Evolutionary conservation across 108 stramenopile species (phyloP), one percentile per base, ranked within the genome.

Genomic region (Mediolabrus comicus): DNA sequence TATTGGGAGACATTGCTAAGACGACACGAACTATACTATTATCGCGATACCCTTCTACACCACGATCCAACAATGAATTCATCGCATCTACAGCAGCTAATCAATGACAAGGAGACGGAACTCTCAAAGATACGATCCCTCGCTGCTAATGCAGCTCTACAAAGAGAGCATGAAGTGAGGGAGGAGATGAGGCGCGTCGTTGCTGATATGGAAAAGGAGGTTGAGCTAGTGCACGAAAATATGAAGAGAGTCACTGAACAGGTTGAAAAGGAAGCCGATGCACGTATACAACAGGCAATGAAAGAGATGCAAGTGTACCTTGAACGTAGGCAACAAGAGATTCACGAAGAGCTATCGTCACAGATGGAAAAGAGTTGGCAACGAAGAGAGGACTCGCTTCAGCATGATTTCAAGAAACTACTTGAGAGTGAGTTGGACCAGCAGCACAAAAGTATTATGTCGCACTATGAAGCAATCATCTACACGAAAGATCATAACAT

Each of bases 71-170:
- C 46, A 49, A 49, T 49, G 46, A 49, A 49, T 49, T 22, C 46
- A 6, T 22, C 46, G 9, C 17, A 49, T 8, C 6, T 49, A 49
- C 46, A 49, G 46, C 46, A 49, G 46, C 46, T 49, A 7, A 49
- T 49, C 46, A 49, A 49, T 49, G 46, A 49, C 46, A 49, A 49
- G 46, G 46, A 49, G 46, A 49, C 46, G 3, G 46, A 49, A 22
- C 22, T 49, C 4, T 22, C 3, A 3, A 49, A 16, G 22, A 49
- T 49, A 0, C 14, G 22, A 49, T 49, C 46, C 3, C 22, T 49
- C 0, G 46, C 46, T 1, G 22, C 19, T 22, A 22, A 49, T 8
- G 46, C 46, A 0, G 46, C 46, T 22, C 8, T 49, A 0, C 46
- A 49, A 22, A 17, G 46, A 9, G 46, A 49, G 9, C 22, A 49